phyloP scores from a whole-genome alignment of 768 basidiomycete species.

The Trametopsis cervina region DNA sequence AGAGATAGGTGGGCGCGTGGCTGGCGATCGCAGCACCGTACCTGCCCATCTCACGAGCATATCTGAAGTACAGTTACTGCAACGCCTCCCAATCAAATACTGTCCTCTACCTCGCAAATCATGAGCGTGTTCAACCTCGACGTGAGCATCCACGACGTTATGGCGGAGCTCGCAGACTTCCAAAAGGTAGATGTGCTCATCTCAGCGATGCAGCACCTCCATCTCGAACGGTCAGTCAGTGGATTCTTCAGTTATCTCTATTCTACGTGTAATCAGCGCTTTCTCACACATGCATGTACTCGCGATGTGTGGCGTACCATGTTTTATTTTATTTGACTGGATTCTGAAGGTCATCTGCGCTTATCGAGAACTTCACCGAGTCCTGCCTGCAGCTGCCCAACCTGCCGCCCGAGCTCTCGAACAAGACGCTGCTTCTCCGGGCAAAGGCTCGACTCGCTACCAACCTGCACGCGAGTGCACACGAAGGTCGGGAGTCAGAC shows the following conservation, averaged over 20 bases:
- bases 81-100: no score
- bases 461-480: slow-evolving; percentile 53
- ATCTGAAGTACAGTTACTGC: no score
- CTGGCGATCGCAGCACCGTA: no score
- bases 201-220: slow-evolving; percentile 78
- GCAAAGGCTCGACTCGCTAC: slow-evolving; percentile 59
- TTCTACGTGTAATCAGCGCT: not conserved
- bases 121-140: slow-evolving; percentile 72
- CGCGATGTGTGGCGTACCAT: no score
- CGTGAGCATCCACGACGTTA: slow-evolving; percentile 66
- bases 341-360: slow-evolving; percentile 40
- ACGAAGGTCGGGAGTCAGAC: slow-evolving; percentile 47
- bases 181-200: slow-evolving; percentile 68
- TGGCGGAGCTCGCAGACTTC: slow-evolving; percentile 47
- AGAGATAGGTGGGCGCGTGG: no score
- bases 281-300: no score
- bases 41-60: no score
- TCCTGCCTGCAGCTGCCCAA: slow-evolving; percentile 57
- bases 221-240: slow-evolving; percentile 52
- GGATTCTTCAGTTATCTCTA: slow-evolving; percentile 1
- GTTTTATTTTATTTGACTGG: no score
- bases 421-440: slow-evolving; percentile 57
- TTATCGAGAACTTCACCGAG: slow-evolving; percentile 71
- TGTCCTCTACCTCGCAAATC: no score
- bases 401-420: slow-evolving; percentile 41